A percentile compares a stretch with the other conserved stretches of the same genome.
These are phyloP conservation scores for Phoma sp. DNA, from an alignment of 2,329 filamentous ascomycete genomes.

Conservation along the genomic window DNA sequence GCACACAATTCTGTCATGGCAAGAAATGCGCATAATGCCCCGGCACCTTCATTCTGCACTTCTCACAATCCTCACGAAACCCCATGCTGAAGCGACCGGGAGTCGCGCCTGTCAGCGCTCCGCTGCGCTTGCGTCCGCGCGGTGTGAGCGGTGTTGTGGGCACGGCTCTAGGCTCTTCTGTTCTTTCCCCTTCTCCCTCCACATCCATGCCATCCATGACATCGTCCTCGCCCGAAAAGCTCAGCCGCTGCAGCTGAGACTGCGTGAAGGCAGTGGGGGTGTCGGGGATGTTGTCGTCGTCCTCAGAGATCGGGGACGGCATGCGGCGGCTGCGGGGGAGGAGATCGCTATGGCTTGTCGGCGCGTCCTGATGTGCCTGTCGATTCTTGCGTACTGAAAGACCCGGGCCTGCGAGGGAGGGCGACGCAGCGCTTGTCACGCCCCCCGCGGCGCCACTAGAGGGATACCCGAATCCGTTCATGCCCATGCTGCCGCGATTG, in stretches of 20 bases:
- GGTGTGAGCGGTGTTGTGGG: conserved; percentile 29
- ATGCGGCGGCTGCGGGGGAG: conserved; percentile 36
- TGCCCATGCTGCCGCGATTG: conserved; percentile 33
- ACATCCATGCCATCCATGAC: conserved; percentile 42
- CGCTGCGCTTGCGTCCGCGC: conserved; percentile 47
- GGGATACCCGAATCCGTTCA: conserved; percentile 37
- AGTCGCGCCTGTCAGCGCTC: conserved; percentile 42
- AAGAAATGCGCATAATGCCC: conserved; percentile 59
- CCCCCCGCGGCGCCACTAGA: conserved; percentile 38
- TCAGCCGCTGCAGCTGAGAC: conserved; percentile 47
- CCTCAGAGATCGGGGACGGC: conserved; percentile 51
- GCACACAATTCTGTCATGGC: conserved; percentile 7
- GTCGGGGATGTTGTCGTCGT: conserved; percentile 45
- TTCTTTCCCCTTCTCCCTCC: conserved; percentile 2
- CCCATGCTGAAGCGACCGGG: conserved; percentile 54
- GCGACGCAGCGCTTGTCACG: conserved; percentile 17
- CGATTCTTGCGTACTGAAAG: conserved; percentile 29
- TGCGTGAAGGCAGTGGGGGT: conserved; percentile 46
- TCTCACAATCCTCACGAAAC: conserved; percentile 57
- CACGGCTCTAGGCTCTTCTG: no score
- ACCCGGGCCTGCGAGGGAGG: conserved; percentile 18
- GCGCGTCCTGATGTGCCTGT: conserved; percentile 9
- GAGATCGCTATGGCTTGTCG: conserved; percentile 28
- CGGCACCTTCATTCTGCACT: conserved; percentile 55
- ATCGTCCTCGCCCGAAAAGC: conserved; percentile 34